These are phyloP conservation scores for Boletus semigastroideus DNA, from an alignment of 1,284 basidiomycete genomes.

Conservation along the genomic window DNA sequence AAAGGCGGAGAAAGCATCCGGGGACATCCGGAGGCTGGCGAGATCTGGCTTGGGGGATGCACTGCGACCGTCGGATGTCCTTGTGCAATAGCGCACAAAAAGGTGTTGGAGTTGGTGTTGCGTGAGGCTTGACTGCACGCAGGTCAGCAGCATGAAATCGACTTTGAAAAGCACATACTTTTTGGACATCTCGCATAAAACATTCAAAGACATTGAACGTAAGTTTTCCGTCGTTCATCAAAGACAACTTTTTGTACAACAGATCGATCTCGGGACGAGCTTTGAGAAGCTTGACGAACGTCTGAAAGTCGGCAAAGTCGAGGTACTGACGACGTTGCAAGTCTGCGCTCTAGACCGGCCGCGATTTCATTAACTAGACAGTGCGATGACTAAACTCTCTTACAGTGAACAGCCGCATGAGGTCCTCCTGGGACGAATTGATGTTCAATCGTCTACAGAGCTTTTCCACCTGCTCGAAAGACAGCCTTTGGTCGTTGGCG, in stretches of 20 bases:
- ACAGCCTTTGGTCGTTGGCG: conserved; percentile 61
- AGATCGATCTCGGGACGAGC: conserved; percentile 77
- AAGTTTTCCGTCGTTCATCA: conserved; percentile 42
- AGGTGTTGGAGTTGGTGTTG: conserved; percentile 48
- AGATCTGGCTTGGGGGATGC: conserved; percentile 10
- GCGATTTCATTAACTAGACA: neutral
- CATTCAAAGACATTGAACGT: conserved; percentile 56
- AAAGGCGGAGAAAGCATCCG: conserved; percentile 73
- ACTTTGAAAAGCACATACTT: conserved; percentile 40
- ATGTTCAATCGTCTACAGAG: conserved; percentile 80
- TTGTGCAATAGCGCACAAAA: conserved; percentile 55
- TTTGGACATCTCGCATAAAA: conserved; percentile 71
- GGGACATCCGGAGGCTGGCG: conserved; percentile 42
- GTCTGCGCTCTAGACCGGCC: conserved; percentile 63
- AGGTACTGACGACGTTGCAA: conserved; percentile 63
- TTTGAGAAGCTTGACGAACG: conserved; percentile 85
- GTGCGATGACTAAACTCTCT: neutral
- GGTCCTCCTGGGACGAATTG: conserved; percentile 59
- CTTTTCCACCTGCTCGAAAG: conserved; percentile 72
- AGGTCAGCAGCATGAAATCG: conserved; percentile 8
- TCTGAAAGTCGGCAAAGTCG: conserved; percentile 82
- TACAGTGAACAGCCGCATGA: conserved; percentile 68
- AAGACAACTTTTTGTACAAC: conserved; percentile 58
- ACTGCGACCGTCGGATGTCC: conserved; percentile 4
- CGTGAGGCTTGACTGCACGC: conserved; percentile 46